These are phyloP conservation scores for Cyberlindnera veronae DNA, from an alignment of 805 yeast species.

Conservation along the genomic window DNA sequence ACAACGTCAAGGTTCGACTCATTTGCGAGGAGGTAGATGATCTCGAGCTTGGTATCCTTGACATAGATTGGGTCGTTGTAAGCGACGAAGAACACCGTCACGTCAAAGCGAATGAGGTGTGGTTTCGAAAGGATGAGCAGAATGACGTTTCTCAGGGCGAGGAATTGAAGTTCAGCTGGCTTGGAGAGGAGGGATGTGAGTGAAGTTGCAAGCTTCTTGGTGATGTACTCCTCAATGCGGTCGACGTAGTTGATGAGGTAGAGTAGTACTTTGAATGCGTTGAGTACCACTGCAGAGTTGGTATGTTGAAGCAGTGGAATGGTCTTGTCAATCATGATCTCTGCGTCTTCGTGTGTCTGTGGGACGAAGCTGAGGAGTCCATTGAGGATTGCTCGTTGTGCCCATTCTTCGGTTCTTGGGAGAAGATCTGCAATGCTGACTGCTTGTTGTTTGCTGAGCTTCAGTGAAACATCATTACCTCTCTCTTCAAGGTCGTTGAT, in stretches of 20 bases:
- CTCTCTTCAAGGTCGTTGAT: slow-evolving; percentile 61
- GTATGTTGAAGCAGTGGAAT: slow-evolving; percentile 76
- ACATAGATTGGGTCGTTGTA: slow-evolving; percentile 85
- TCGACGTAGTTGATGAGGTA: slow-evolving; percentile 72
- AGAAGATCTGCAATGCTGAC: slow-evolving; percentile 36
- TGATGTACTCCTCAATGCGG: slow-evolving; percentile 51
- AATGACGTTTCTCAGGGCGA: slow-evolving; percentile 77
- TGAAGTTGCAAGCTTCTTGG: slow-evolving; percentile 64
- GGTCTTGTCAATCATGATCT: slow-evolving; percentile 56
- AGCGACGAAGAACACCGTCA: slow-evolving; percentile 77
- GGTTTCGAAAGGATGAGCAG: slow-evolving; percentile 66
- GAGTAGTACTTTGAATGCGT: slow-evolving; percentile 66
- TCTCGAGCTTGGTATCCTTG: slow-evolving; percentile 86
- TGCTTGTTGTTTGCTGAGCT: slow-evolving; percentile 49
- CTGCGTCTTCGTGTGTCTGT: slow-evolving; percentile 60
- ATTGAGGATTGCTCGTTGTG: slow-evolving; percentile 62
- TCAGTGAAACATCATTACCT: slow-evolving; percentile 45
- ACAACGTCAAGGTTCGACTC: slow-evolving; percentile 57
- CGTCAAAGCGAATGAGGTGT: slow-evolving; percentile 58
- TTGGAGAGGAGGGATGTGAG: slow-evolving; percentile 66
- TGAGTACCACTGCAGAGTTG: slow-evolving; percentile 77
- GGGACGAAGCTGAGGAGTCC: slow-evolving; percentile 72
- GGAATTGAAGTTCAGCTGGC: slow-evolving; percentile 80
- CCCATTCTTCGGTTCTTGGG: slow-evolving; percentile 50
- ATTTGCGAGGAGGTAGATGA: slow-evolving; percentile 75